Evolutionary conservation across 1,139 yeast species (phyloP), one percentile per base, ranked within the genome.

Genomic region (Yamadazyma diddensiae): DNA sequence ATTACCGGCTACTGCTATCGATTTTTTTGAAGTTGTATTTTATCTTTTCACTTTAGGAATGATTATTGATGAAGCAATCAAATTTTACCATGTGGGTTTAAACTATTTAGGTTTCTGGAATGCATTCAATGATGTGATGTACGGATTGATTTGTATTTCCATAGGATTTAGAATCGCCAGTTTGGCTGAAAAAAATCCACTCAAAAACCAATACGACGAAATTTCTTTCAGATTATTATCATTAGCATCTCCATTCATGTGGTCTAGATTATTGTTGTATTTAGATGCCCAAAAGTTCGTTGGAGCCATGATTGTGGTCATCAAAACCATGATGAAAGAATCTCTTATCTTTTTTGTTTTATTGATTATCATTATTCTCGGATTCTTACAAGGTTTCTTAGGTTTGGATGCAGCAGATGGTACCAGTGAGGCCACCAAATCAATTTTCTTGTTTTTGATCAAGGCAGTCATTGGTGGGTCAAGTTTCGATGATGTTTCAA

Each of bases 351-450:
- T 87, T 61, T 87, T 87, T 54, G 83, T 85, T 28, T 62, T 87
- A 43, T 65, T 86, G 38, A 62, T 73, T 15, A 77, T 86, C 36
- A 79, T 87, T 21, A 78, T 83, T 38, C 57, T 82, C 34, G 96
- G 96, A 0, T 87, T 87, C 57, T 62, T 85, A 36, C 95, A 87
- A 52, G 95, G 95, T 0, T 85, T 87, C 57, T 59, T 87, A 31
- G 95, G 95, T 2, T 65, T 87, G 35, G 96, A 87, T 58, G 82
- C 86, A 20, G 82, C 94, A 6, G 96, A 87, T 55, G 95, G 95
- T 42, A 76, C 74, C 38, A 68, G 81, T 41, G 94, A 86, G 45
- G 82, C 85, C 23, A 82, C 95, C 1, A 59, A 64, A 24, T 67
- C 76, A 29, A 80, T 86, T 29, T 57, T 86, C 30, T 62, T 77